A percentile compares a stretch with the other conserved stretches of the same genome.
These are phyloP conservation scores for Ogataea populi-albae DNA, from an alignment of 805 yeast genomes.

Conservation along the genomic window DNA sequence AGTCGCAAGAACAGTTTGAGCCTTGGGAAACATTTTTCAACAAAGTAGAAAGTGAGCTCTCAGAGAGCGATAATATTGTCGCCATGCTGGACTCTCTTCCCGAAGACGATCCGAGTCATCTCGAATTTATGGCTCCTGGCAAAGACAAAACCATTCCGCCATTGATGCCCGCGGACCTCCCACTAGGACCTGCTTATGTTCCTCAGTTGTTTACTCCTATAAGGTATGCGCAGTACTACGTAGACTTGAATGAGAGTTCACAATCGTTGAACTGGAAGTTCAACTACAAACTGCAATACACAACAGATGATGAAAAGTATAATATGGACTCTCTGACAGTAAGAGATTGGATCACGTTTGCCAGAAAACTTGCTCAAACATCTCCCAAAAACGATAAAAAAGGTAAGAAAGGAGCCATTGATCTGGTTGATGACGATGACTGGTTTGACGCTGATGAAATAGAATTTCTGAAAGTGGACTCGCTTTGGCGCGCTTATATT, in stretches of 20 bases:
- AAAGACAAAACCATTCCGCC: slow-evolving; percentile 63
- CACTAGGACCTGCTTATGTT: slow-evolving; percentile 73
- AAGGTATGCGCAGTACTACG: slow-evolving; percentile 68
- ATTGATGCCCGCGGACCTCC: slow-evolving; percentile 49
- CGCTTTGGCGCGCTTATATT: slow-evolving; percentile 55
- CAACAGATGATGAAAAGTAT: slow-evolving; percentile 61
- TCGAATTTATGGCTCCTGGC: slow-evolving; percentile 7
- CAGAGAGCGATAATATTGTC: slow-evolving; percentile 30
- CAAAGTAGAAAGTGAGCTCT: slow-evolving; percentile 40
- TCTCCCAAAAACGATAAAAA: no score
- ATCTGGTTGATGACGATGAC: slow-evolving; percentile 3
- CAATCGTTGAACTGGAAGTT: slow-evolving; percentile 41
- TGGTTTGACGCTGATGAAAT: slow-evolving; percentile 6
- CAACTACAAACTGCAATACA: slow-evolving; percentile 61
- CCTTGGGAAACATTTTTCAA: slow-evolving; percentile 63
- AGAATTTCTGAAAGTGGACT: slow-evolving; percentile 22
- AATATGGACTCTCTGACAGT: slow-evolving; percentile 55
- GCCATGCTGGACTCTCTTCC: slow-evolving; percentile 9
- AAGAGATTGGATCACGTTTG: slow-evolving; percentile 58
- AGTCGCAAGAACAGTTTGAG: slow-evolving; percentile 24
- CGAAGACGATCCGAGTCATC: slow-evolving; percentile 10
- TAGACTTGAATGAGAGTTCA: slow-evolving; percentile 51
- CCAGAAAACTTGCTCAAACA: slow-evolving; percentile 46
- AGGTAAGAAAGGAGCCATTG: slow-evolving; percentile 4
- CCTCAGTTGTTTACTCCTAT: slow-evolving; percentile 73